These are phyloP conservation scores for Eucalyptus cloeziana DNA, from an alignment of 345 rosid species.

Conservation along the genomic window DNA sequence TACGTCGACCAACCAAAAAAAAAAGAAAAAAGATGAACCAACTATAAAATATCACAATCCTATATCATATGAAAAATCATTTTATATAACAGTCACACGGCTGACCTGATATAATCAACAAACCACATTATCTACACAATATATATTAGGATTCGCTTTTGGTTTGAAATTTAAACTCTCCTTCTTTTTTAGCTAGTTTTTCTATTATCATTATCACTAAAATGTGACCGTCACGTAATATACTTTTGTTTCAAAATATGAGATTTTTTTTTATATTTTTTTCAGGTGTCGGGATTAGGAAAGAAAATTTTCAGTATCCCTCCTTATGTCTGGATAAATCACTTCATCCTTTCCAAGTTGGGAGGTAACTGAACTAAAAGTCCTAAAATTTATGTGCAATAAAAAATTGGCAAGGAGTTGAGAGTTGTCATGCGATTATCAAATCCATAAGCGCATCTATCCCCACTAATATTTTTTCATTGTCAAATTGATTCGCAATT, in stretches of 20 bases:
- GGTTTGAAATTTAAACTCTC: not conserved
- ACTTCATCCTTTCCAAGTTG: not conserved
- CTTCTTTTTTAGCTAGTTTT: not conserved
- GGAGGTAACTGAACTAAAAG: not conserved
- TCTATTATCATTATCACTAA: not conserved
- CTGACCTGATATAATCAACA: fast-evolving
- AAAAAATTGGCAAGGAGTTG: not conserved
- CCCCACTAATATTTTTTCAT: not conserved
- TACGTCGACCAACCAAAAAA: no score
- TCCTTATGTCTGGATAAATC: not conserved
- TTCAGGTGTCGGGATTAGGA: not conserved
- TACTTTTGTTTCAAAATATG: not conserved
- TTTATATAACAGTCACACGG: not conserved
- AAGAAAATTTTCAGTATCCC: not conserved
- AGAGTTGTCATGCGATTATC: not conserved
- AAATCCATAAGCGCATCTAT: not conserved
- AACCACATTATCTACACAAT: not conserved
- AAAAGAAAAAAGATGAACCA: not conserved
- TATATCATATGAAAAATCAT: not conserved
- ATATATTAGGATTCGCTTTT: not conserved
- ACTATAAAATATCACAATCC: not conserved
- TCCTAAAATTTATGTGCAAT: not conserved
- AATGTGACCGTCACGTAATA: fast-evolving
- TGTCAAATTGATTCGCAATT: not conserved
- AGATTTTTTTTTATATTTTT: not conserved